A percentile compares a stretch with the other conserved stretches of the same genome.
Conservation (phyloP, 495 filamentous ascomycete species). For the Lophiotrema nucula region DNA sequence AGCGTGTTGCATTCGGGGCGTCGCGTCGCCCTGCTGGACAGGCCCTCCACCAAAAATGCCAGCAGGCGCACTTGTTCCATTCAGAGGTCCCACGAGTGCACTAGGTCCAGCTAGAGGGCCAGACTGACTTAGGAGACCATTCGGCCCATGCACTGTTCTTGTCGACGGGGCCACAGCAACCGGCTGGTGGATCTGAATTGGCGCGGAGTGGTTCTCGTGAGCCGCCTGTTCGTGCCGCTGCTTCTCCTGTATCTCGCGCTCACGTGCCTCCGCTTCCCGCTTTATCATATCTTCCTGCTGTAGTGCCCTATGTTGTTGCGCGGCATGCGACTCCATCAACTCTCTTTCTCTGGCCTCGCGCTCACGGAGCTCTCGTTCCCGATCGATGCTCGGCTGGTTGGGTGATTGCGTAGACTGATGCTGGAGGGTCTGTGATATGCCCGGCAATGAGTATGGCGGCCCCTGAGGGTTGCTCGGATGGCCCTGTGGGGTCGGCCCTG, state of each 20-base stretch:
- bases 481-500: constrained; percentile 12
- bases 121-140: constrained; percentile 77
- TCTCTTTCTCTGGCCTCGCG: constrained; percentile 30
- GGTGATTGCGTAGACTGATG: constrained; percentile 11
- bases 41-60: constrained; percentile 66
- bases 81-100: constrained; percentile 56
- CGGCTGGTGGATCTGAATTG: constrained; percentile 86
- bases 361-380: constrained; percentile 31
- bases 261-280: constrained; percentile 64
- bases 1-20: constrained; percentile 42
- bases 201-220: constrained; percentile 78
- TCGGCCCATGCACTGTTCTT: constrained; percentile 80
- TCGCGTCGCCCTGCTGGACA: constrained; percentile 57
- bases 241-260: constrained; percentile 60
- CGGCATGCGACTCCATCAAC: constrained; percentile 24
- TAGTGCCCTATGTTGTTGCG: constrained; percentile 8
- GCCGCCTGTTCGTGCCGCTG: constrained; percentile 55
- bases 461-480: constrained; percentile 15
- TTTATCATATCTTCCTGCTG: constrained; percentile 58
- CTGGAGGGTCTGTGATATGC: constrained; percentile 33
- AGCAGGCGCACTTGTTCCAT: constrained; percentile 63
- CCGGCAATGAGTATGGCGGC: constrained; percentile 27
- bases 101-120: constrained; percentile 54
- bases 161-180: constrained; percentile 61
- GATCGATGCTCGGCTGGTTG: constrained; percentile 16